These are phyloP conservation scores for Diaporthe vaccinii DNA, from an alignment of 2,329 filamentous ascomycete species.

Conservation along the genomic window DNA sequence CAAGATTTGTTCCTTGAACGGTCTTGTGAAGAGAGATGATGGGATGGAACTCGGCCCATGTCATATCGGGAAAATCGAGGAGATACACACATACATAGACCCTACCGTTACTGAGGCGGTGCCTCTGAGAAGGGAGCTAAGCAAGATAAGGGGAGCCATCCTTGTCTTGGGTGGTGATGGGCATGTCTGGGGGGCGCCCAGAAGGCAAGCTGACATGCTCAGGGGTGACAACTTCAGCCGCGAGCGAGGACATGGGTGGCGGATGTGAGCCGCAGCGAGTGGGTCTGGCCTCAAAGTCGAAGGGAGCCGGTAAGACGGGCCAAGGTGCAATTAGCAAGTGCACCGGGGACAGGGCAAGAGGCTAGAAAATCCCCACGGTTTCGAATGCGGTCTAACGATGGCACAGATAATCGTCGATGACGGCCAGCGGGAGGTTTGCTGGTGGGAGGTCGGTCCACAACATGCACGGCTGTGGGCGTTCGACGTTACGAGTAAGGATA, in stretches of 20 bases:
- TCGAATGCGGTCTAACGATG: constrained; percentile 30
- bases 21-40: constrained; percentile 5
- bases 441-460: background rate
- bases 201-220: constrained; percentile 31
- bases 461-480: background rate
- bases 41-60: constrained; percentile 30
- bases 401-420: constrained; percentile 18
- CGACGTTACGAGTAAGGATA: constrained; percentile 29
- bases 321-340: constrained; percentile 21
- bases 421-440: background rate
- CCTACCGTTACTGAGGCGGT: constrained; percentile 8
- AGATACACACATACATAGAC: constrained; percentile 29
- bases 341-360: constrained; percentile 13
- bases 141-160: constrained; percentile 15
- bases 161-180: constrained; percentile 32
- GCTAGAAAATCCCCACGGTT: constrained; percentile 29
- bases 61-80: constrained; percentile 29
- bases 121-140: constrained; percentile 29
- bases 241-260: constrained; percentile 36
- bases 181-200: constrained; percentile 33
- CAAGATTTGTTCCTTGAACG: constrained; percentile 10
- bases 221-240: constrained; percentile 34
- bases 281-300: constrained; percentile 11
- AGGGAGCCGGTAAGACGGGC: constrained; percentile 8
- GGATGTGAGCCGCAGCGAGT: constrained; percentile 15